phyloP scores from a whole-genome alignment of 768 basidiomycete species.

The Hypsizygus marmoreus region DNA sequence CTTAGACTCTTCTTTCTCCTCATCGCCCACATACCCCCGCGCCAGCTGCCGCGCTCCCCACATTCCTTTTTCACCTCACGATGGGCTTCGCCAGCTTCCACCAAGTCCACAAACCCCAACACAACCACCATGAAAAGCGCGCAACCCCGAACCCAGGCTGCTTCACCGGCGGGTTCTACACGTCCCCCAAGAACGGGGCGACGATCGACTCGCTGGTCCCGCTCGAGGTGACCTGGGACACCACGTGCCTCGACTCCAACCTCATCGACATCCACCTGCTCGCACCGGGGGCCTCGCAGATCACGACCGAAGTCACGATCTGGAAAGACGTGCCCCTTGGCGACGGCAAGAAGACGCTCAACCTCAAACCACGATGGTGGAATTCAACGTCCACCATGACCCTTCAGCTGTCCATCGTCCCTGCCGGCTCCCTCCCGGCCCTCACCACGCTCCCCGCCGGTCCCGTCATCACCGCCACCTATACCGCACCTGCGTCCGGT shows the following conservation, averaged over 20 bases:
- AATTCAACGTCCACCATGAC: slow-evolving; percentile 47
- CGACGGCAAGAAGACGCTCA: slow-evolving; percentile 49
- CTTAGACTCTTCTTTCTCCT: no score
- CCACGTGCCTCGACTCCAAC: slow-evolving; percentile 50
- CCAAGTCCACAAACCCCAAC: slow-evolving; percentile 1
- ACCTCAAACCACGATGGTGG: slow-evolving; percentile 72
- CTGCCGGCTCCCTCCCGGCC: slow-evolving; percentile 51
- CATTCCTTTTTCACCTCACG: slow-evolving; percentile 4
- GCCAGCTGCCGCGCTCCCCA: neutral
- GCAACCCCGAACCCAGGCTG: slow-evolving; percentile 40
- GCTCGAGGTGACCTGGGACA: slow-evolving; percentile 66
- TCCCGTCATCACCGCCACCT: slow-evolving; percentile 70
- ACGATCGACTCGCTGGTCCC: slow-evolving; percentile 48
- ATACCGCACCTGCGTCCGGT: slow-evolving; percentile 43
- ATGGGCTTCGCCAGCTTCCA: slow-evolving; percentile 15
- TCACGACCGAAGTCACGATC: slow-evolving; percentile 47
- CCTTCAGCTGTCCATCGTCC: slow-evolving; percentile 64
- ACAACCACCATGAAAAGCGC: neutral
- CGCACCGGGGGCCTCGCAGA: slow-evolving; percentile 42
- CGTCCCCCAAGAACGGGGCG: slow-evolving; percentile 48
- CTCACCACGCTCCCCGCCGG: slow-evolving; percentile 58
- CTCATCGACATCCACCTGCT: slow-evolving; percentile 72
- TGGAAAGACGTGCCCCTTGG: slow-evolving; percentile 56
- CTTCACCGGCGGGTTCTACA: slow-evolving; percentile 62
- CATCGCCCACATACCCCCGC: no score